Evolutionary conservation across 495 filamentous ascomycete genomes (phyloP), one percentile per base, ranked within the genome.

Genomic region (Ascobolus immersus): DNA sequence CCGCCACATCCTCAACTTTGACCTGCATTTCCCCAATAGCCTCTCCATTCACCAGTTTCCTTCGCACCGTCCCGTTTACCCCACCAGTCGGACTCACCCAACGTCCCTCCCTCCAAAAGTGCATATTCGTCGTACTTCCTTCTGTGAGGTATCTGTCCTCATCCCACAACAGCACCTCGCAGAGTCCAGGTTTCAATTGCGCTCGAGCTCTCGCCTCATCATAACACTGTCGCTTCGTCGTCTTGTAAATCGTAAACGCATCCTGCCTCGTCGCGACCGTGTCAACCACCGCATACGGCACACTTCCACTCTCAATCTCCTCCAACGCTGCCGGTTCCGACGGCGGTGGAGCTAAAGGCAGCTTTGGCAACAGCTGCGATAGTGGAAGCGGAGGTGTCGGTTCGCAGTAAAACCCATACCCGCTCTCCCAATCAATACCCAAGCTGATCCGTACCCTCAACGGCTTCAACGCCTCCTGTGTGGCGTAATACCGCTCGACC

Each of bases 111-210:
- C 71, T 63, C 59, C 64, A 71, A 41, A 93, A 75, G 48, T 79
- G 90, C 1, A 75, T 66, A 8, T 32, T 47, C 2, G 74, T 77
- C 19, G 73, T 64, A 42, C 71, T 80, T 12, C 78, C 77, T 48
- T 94, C 84, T 71, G 86, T 86, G 7, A 90, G 51, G 34, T 78
- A 65, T 2, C 64, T 62, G 13, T 60, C 46, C 1, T 52, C 51
- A 45, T 75, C 78, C 34, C 79, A 56, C 17, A 92, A 45, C 20
- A 93, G 57, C 5, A 84, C 74, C 49, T 92, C 81, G 12, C 58
- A 60, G 27, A 50, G 49, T 21, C 70, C 64, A 0, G 54, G 43
- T 3, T 18, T 40, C 30, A 89, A 70, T 0, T 55, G 58, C 0
- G 59, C 60, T 2, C 71, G 54, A 8, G 54, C 44, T 20, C 76